A percentile compares a stretch with the other conserved stretches of the same genome.
Conservation (phyloP, 1,284 basidiomycete species). For the Ceratobasidium theobromae region DNA sequence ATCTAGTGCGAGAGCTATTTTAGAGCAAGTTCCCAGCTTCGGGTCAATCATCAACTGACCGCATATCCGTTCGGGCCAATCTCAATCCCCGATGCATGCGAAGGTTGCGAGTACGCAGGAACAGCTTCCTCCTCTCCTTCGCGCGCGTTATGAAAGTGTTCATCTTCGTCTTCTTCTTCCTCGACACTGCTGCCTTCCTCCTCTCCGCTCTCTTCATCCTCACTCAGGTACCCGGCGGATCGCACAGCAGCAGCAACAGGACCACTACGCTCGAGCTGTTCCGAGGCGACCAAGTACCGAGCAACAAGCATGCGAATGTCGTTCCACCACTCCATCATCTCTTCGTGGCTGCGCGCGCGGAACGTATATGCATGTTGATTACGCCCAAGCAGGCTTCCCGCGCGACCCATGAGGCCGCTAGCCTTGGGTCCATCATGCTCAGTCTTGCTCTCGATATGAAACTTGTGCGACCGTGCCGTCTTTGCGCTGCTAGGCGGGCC, state of each 20-base stretch:
- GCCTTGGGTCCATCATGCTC: slow-evolving; percentile 73
- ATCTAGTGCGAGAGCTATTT: slow-evolving; percentile 37
- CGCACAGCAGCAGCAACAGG: slow-evolving; percentile 93
- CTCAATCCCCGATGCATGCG: slow-evolving; percentile 50
- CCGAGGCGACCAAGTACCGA: slow-evolving; percentile 91
- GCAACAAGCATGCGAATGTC: slow-evolving; percentile 96
- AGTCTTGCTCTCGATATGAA: slow-evolving; percentile 87
- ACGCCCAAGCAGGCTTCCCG: slow-evolving; percentile 45
- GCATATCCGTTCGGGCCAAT: slow-evolving; percentile 69
- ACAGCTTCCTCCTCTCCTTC: slow-evolving; percentile 46
- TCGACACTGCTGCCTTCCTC: slow-evolving; percentile 72
- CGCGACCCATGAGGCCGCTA: slow-evolving; percentile 46
- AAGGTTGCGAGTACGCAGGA: slow-evolving; percentile 46
- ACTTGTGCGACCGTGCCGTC: slow-evolving; percentile 83
- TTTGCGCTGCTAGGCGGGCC: slow-evolving; percentile 81
- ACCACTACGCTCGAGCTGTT: slow-evolving; percentile 90
- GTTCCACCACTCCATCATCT: slow-evolving; percentile 99
- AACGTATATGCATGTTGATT: slow-evolving; percentile 84
- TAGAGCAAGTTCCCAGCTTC: slow-evolving; percentile 32
- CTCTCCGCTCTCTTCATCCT: slow-evolving; percentile 69
- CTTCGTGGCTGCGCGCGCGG: slow-evolving; percentile 85
- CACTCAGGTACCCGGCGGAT: slow-evolving; percentile 79
- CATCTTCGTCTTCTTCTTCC: slow-evolving; percentile 63
- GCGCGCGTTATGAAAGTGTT: slow-evolving; percentile 50
- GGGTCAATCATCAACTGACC: slow-evolving; percentile 50